Evolutionary conservation across 2,329 filamentous ascomycete genomes (phyloP), one percentile per base, ranked within the genome.

Genomic region (Fusarium irregulare): DNA sequence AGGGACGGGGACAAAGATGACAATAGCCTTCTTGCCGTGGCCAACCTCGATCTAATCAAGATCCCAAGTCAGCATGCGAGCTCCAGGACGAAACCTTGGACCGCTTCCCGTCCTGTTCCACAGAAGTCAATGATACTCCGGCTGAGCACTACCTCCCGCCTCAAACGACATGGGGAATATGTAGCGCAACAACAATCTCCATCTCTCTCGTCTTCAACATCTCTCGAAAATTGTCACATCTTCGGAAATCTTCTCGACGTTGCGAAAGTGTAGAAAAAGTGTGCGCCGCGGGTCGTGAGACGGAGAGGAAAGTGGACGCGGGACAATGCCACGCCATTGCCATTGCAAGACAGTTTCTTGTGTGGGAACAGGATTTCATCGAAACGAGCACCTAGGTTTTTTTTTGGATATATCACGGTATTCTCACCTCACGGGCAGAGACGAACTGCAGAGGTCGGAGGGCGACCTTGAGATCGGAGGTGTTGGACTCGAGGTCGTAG

Each of bases 1-100:
- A 87, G 96, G 96, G 85, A 99, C 96, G 84, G 96, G 96, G 90
- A 99, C 96, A 93, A 99, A 99, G 93, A 99, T 97, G 90, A 97
- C 95, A 89, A 99, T 96, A 83, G 96, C 96, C 92, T 98, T 99
- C 91, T 97, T 97, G 91, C 96, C 96, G 89, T 98, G 94, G 89
- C 96, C 96, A 88, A 98, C 95, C 90, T 99, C 96, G 89, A 99
- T 96, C 96, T 99, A 87, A 80, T 83, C 75, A 72, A 88, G 87
- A 89, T 85, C 84, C 76, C 85, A 87, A 90, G 87, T 91, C 88
- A 91, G 89, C 89, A 89, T 89, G 89, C 89, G 89, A 91, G 87
- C 89, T 91, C 89, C 89, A 89, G 87, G 87, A 88, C 80, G 81
- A 84, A 84, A 85, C 86, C 87, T 86, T 91, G 89, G 89, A 91